These are phyloP conservation scores for Heracleum sosnowskyi DNA, from an alignment of 129 eudicot species.

Conservation along the genomic window DNA sequence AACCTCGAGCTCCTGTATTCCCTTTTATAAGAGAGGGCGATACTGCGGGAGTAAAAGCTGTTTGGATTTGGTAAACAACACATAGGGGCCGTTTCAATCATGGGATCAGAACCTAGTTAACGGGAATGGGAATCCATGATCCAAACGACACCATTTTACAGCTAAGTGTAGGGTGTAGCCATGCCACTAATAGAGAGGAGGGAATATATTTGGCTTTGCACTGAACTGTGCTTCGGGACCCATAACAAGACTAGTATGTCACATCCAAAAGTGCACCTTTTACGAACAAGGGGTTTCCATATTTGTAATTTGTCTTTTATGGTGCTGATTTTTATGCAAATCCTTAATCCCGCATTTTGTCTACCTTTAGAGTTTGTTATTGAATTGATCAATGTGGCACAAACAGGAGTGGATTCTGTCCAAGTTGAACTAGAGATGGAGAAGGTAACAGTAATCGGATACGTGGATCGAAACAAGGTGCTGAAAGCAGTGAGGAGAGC, in stretches of 20 bases:
- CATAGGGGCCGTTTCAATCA: too few relatives aligned
- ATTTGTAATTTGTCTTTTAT: not conserved
- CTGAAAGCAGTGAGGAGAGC: slow-evolving; percentile 80
- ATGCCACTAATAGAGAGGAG: not conserved
- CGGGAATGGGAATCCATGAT: too few relatives aligned
- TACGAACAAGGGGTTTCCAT: not conserved
- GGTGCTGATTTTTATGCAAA: not conserved
- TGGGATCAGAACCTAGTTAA: too few relatives aligned
- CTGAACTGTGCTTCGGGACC: not conserved
- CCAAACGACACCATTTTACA: too few relatives aligned
- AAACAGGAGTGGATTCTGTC: slow-evolving; percentile 69
- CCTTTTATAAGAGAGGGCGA: not conserved
- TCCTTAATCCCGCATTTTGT: not conserved
- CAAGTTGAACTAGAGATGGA: slow-evolving; percentile 79
- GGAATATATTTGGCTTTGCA: not conserved
- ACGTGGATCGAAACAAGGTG: slow-evolving; percentile 89
- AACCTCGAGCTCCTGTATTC: not conserved
- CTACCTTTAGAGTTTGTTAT: not conserved
- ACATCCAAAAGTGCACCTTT: not conserved
- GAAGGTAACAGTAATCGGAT: slow-evolving; percentile 79
- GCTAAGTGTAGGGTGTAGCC: not conserved
- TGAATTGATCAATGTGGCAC: not conserved
- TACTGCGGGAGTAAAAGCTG: not conserved
- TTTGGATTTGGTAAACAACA: not conserved
- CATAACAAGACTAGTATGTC: not conserved